Percentiles rank a stretch among this genome's conserved stretches.
Conservation (phyloP, 1,284 basidiomycete genomes). For the Ceratobasidium sp. region DNA sequence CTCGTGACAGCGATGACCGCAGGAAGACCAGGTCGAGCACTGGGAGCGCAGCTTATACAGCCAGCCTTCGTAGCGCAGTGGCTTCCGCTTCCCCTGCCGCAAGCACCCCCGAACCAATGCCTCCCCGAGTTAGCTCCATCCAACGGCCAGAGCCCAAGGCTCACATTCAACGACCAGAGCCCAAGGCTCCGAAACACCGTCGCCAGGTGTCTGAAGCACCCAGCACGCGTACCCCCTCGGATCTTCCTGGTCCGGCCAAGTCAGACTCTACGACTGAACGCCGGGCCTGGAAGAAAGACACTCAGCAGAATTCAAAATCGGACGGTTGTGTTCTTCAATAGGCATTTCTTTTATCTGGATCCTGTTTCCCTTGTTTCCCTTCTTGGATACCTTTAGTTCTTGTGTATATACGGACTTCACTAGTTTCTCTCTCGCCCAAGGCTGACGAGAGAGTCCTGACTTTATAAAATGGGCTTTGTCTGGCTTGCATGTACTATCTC, state of each 20-base stretch:
- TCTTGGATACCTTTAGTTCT: neutral
- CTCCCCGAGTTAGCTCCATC: neutral
- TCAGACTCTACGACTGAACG: slow-evolving; percentile 25
- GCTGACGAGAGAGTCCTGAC: neutral
- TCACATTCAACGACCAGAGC: neutral
- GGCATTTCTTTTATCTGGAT: slow-evolving; percentile 14
- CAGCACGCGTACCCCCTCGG: slow-evolving; percentile 11
- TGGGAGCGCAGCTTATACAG: slow-evolving; percentile 41
- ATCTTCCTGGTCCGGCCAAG: slow-evolving; percentile 24
- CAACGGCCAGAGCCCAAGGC: slow-evolving; percentile 7
- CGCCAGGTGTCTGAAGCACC: slow-evolving; percentile 36
- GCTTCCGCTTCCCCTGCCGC: slow-evolving; percentile 25
- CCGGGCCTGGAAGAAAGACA: slow-evolving; percentile 21
- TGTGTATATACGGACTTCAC: slow-evolving; percentile 1
- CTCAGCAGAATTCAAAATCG: slow-evolving; percentile 33
- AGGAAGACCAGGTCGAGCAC: slow-evolving; percentile 43
- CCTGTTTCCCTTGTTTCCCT: slow-evolving; percentile 4
- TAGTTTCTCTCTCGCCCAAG: neutral
- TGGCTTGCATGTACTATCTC: slow-evolving; percentile 21
- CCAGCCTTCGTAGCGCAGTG: slow-evolving; percentile 45
- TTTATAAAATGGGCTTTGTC: too few species aligned
- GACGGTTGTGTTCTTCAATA: slow-evolving; percentile 39
- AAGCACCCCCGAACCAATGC: slow-evolving; percentile 7
- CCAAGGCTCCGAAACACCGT: slow-evolving; percentile 20
- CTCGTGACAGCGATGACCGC: slow-evolving; percentile 40